These are phyloP conservation scores for Bonia amplexicaulis DNA, from an alignment of 176 grass and related monocot species.

Conservation along the genomic window DNA sequence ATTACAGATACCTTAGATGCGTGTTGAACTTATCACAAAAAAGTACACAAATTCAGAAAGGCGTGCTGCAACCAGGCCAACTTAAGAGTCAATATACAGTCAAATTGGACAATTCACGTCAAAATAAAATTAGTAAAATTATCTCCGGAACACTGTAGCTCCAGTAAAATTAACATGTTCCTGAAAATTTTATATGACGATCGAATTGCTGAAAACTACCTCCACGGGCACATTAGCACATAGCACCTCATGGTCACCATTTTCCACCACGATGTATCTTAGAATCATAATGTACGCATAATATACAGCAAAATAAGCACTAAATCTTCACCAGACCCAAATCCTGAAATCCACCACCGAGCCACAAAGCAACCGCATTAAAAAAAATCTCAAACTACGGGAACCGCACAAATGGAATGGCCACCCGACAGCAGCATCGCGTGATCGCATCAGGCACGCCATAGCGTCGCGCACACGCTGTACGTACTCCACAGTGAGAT, in stretches of 20 bases:
- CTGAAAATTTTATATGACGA: not conserved
- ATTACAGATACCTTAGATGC: not conserved
- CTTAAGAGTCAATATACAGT: not conserved
- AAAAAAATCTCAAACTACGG: not conserved
- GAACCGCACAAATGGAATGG: not conserved
- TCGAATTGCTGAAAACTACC: not conserved
- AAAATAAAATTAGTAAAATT: not conserved
- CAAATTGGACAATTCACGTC: not conserved
- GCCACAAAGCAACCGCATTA: no score
- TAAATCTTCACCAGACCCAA: not conserved
- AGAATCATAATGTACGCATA: not conserved
- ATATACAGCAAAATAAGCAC: not conserved
- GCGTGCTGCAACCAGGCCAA: not conserved
- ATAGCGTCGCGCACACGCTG: not conserved
- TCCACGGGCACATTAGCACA: not conserved
- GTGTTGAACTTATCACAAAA: not conserved
- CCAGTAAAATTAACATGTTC: not conserved
- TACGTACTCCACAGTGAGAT: not conserved
- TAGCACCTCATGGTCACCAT: not conserved
- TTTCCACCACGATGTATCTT: not conserved
- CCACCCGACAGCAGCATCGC: slow-evolving; percentile 4
- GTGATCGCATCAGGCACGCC: not conserved
- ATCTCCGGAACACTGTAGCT: not conserved
- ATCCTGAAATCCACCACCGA: not conserved
- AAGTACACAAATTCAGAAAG: not conserved